Conservation (phyloP, 2,329 filamentous ascomycete genomes). For the Monilinia vaccinii-corymbosi region DNA sequence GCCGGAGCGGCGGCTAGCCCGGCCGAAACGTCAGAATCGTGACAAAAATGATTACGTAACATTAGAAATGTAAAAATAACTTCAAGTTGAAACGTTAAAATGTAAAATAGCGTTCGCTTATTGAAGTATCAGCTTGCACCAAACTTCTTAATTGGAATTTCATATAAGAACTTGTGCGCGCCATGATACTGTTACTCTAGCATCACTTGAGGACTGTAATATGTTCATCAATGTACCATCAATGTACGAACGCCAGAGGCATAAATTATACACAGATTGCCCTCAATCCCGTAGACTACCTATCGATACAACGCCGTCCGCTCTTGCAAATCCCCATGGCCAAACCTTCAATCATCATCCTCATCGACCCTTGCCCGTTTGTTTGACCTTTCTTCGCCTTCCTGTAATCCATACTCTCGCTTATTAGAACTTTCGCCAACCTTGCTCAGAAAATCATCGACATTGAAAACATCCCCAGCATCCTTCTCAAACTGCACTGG, state of each 20-base stretch:
- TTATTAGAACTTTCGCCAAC: slow-evolving; percentile 54
- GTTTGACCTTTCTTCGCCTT: slow-evolving; percentile 44
- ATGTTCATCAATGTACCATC: background rate
- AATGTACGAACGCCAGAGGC: background rate
- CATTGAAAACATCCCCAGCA: slow-evolving; percentile 75
- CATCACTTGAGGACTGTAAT: background rate
- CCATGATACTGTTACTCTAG: background rate
- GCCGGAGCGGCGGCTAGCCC: too few species aligned
- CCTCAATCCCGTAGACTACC: too few species aligned
- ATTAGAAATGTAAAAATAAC: too few species aligned
- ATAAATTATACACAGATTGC: background rate
- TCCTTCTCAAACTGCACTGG: slow-evolving; percentile 97
- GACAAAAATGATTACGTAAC: too few species aligned
- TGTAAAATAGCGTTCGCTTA: too few species aligned
- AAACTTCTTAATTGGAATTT: too few species aligned
- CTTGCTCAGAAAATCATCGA: slow-evolving; percentile 86
- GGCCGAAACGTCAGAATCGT: too few species aligned
- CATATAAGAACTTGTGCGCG: background rate
- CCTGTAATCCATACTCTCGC: slow-evolving; percentile 69
- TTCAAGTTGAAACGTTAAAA: too few species aligned
- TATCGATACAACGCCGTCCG: background rate
- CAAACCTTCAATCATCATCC: slow-evolving; percentile 39
- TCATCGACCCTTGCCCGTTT: slow-evolving; percentile 77
- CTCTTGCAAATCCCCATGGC: background rate
- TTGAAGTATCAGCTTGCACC: too few species aligned